Evolutionary conservation across 2,329 filamentous ascomycete species (phyloP), one percentile per base, ranked within the genome.

Genomic region (Harringtonia lauricola): DNA sequence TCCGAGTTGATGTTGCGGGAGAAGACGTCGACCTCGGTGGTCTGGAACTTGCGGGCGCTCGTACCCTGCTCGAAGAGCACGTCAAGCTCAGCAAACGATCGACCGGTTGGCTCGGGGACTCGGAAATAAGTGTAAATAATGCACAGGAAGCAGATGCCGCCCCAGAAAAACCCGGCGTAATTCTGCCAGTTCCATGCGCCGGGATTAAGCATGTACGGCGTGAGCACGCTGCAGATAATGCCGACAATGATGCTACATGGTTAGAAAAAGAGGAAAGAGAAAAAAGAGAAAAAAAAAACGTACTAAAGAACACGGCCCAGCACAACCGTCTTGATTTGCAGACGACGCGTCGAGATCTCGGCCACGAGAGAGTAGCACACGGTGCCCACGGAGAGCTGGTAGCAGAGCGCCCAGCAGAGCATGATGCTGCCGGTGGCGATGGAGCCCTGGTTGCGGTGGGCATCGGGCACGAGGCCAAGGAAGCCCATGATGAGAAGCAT

Each of bases 131-230:
- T 83, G 64, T 90, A 94, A 15, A 92, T 64, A 55, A 89, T 78
- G 65, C 85, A 92, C 44, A 79, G 63, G 64, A 87, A 86, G 63
- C 85, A 90, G 45, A 86, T 80, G 1, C 81, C 84, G 14, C 78
- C 81, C 84, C 87, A 87, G 68, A 94, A 94, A 66, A 94, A 94
- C 24, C 88, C 87, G 1, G 87, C 76, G 54, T 76, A 92, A 64
- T 92, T 92, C 48, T 77, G 72, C 88, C 87, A 95, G 62, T 94
- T 69, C 88, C 89, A 95, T 1, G 79, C 83, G 1, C 70, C 72
- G 0, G 88, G 86, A 64, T 95, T 95, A 35, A 94, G 72, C 88
- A 95, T 95, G 64, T 94, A 94, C 0, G 88, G 88, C 0, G 86
- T 94, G 34, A 95, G 63, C 4, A 94, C 82, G 41, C 79, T 81